phyloP scores from a whole-genome alignment of 2,329 filamentous ascomycete species.

The Elsinoe necatrix region DNA sequence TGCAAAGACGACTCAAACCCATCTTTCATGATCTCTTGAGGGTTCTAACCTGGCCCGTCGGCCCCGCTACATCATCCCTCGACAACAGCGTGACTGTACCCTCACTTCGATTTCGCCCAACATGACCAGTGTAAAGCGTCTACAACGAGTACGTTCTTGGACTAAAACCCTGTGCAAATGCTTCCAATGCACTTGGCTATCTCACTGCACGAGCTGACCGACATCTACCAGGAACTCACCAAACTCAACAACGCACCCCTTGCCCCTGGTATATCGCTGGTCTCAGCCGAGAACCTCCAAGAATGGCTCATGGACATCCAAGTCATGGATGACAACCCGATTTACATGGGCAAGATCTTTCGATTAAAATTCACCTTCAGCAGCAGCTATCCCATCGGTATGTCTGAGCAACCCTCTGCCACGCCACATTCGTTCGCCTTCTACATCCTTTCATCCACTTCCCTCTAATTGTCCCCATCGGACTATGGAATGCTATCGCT shows the following conservation, averaged over 20 bases:
- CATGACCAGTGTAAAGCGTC: slow-evolving; percentile 31
- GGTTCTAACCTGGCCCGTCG: background rate
- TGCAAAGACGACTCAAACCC: background rate
- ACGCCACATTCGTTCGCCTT: background rate
- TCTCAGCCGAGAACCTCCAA: slow-evolving; percentile 71
- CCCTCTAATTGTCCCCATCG: background rate
- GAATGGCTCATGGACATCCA: slow-evolving; percentile 90
- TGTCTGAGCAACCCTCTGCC: slow-evolving; percentile 18
- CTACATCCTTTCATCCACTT: background rate
- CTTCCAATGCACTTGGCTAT: background rate
- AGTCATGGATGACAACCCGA: slow-evolving; percentile 81
- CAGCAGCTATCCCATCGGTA: slow-evolving; percentile 82
- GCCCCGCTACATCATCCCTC: background rate
- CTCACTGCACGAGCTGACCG: slow-evolving; percentile 19
- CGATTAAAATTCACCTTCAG: slow-evolving; percentile 82
- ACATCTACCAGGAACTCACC: slow-evolving; percentile 41
- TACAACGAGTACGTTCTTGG: slow-evolving; percentile 37
- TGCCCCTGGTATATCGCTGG: slow-evolving; percentile 64
- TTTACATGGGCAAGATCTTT: slow-evolving; percentile 74
- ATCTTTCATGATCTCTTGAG: slow-evolving; percentile 1
- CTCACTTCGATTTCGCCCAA: slow-evolving; percentile 4
- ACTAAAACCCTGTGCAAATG: too few species aligned
- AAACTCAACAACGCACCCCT: slow-evolving; percentile 47
- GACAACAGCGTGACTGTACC: background rate
- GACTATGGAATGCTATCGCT: background rate